Evolutionary conservation across 257 asterid genomes (phyloP).

Genomic region (Coffea eugenioides): DNA sequence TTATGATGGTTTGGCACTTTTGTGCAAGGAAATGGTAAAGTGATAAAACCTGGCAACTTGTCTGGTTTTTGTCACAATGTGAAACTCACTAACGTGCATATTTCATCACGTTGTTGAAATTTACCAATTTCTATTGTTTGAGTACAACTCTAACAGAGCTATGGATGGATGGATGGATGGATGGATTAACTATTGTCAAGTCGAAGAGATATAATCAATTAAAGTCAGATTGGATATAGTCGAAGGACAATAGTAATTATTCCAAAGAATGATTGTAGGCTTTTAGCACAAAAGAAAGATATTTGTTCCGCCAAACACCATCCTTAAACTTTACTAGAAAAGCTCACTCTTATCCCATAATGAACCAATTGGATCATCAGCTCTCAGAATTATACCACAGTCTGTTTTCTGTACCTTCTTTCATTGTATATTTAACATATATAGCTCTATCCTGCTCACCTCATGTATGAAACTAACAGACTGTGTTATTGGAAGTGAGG

Average conservation of each 20-base stretch:
- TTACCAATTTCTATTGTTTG: not conserved
- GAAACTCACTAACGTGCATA: not conserved
- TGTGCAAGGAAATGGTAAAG: no score
- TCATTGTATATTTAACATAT: no score
- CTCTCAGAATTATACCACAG: not conserved
- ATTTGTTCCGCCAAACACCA: not conserved
- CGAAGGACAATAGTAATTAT: not conserved
- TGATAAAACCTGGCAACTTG: not conserved
- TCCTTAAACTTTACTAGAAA: not conserved
- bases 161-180: not conserved
- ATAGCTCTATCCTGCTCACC: no score
- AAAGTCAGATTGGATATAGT: not conserved
- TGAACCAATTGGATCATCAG: not conserved
- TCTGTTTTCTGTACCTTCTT: not conserved
- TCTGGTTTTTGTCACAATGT: not conserved
- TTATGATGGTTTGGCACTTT: no score
- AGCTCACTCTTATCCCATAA: not conserved
- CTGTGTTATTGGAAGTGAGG: no score
- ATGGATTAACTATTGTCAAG: not conserved
- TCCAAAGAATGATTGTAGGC: not conserved
- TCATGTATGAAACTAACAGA: no score
- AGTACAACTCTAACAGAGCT: not conserved
- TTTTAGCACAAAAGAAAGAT: not conserved
- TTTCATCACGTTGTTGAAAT: not conserved
- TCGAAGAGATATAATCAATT: not conserved